Conservation (phyloP, 2,329 filamentous ascomycete species). For the Phoma sp. region DNA sequence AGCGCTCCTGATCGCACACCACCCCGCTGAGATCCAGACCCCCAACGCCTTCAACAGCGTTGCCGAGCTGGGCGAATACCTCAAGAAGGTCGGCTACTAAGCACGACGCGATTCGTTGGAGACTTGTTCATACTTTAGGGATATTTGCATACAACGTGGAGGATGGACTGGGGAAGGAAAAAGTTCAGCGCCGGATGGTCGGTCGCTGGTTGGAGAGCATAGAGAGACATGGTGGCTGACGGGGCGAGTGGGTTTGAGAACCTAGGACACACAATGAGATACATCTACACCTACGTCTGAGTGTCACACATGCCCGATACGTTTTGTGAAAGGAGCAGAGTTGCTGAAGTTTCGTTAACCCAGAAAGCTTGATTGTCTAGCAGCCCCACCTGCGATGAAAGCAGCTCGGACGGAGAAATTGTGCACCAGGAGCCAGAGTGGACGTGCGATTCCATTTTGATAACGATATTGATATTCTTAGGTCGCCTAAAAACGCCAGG, state of each 20-base stretch:
- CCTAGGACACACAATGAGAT: slow-evolving; percentile 20
- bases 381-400: too few species aligned
- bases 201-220: slow-evolving; percentile 3
- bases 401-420: too few species aligned
- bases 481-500: slow-evolving; percentile 19
- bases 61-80: slow-evolving; percentile 86
- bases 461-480: slow-evolving; percentile 5
- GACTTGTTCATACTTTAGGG: slow-evolving; percentile 33
- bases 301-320: background rate
- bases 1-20: slow-evolving; percentile 87
- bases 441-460: too few species aligned
- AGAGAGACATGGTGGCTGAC: background rate
- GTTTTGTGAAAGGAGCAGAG: background rate
- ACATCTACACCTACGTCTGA: slow-evolving; percentile 12
- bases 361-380: too few species aligned
- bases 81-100: slow-evolving; percentile 80
- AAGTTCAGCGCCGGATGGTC: slow-evolving; percentile 5
- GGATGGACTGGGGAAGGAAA: slow-evolving; percentile 6
- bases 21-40: slow-evolving; percentile 76
- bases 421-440: too few species aligned
- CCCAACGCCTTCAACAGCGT: slow-evolving; percentile 80
- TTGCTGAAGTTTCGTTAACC: too few species aligned
- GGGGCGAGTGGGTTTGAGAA: background rate
- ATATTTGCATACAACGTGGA: slow-evolving; percentile 45
- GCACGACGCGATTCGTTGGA: slow-evolving; percentile 36